Base-by-base conservation (phyloP, 352 stramenopile genomes). In the Globisporangium lucens region DNA sequence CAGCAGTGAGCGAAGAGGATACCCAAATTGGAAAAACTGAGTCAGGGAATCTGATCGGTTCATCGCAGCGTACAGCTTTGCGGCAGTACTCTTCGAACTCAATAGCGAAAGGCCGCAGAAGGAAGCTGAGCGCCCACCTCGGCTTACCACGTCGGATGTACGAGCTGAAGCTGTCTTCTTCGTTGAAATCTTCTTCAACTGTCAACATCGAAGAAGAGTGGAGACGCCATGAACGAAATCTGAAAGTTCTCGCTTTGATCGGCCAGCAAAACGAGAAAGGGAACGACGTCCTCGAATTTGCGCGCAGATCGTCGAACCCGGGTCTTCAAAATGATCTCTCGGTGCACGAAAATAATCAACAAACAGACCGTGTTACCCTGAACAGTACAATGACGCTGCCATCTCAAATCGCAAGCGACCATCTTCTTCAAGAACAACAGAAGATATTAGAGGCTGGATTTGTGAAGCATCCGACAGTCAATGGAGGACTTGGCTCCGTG, bases 151-250 rank as follows among this genome's bases (percentile, higher is more conserved):
- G 12, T 5, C 46, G 43, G 46, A 17, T 38, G n/a, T 15, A 35
- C 8, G 55, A 57, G 30, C 53, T 41, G 36, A 41, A 56, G 22
- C 29, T 61, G 10, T 64, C 65, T 13, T 55, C 56, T 2, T 33
- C 43, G 24, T 29, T 61, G 6, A 43, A 46, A 61, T 33, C 64
- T 15, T 47, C 29, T 2, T 4, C 24, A 30, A 20, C 33, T 3
- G 17, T 17, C 9, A 70, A 20, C 5, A 35, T 43, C 60, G 38
- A 68, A 27, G 51, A 56, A 1, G 59, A 63, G n/a, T 68, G 66
- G 59, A 30, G n/a, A 12, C 49, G 51, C 13, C 66, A 71, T n/a
- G 38, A 67, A 13, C 58, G 30, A 29, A 71, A 63, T 17, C 61
- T 71, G n/a, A 22, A 62, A 10, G 61, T 51, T 4, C 33, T 67